phyloP scores from a whole-genome alignment of 495 filamentous ascomycete genomes.

The Aspergillus avenaceus region DNA sequence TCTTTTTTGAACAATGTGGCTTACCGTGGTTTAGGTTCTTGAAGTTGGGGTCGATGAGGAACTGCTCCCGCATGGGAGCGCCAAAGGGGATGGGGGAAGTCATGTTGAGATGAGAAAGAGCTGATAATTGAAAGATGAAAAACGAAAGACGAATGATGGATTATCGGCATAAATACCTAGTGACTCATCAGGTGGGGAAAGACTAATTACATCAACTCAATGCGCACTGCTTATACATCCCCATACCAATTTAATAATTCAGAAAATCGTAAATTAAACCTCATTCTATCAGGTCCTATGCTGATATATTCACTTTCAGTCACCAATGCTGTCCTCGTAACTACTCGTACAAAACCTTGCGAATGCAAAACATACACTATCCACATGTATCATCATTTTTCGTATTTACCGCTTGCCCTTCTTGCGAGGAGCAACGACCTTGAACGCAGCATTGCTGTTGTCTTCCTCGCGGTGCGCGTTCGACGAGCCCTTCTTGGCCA shows the following conservation, averaged over 20 bases:
- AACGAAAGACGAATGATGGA: background rate
- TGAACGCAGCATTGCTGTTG: constrained; percentile 62
- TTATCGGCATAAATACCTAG: too few species aligned
- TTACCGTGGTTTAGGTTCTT: constrained; percentile 84
- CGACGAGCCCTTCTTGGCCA: constrained; percentile 81
- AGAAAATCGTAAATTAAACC: too few species aligned
- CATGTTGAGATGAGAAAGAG: constrained; percentile 1
- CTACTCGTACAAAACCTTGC: background rate
- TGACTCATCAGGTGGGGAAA: too few species aligned
- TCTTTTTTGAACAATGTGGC: too few species aligned
- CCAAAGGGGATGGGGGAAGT: constrained; percentile 45
- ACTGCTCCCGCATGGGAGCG: constrained; percentile 60
- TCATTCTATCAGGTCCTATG: too few species aligned
- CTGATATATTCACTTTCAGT: too few species aligned
- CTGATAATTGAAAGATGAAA: background rate
- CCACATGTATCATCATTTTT: background rate
- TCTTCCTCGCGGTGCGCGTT: constrained; percentile 48
- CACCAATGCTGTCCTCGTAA: too few species aligned
- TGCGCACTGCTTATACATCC: too few species aligned
- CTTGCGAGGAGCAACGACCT: constrained; percentile 88
- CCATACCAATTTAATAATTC: too few species aligned
- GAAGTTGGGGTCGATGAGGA: constrained; percentile 64
- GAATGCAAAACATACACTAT: background rate
- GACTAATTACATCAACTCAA: too few species aligned
- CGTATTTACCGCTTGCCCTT: constrained; percentile 69